These are phyloP conservation scores for Aegilops longissima DNA, from an alignment of 176 grass and related monocot species.

Conservation along the genomic window DNA sequence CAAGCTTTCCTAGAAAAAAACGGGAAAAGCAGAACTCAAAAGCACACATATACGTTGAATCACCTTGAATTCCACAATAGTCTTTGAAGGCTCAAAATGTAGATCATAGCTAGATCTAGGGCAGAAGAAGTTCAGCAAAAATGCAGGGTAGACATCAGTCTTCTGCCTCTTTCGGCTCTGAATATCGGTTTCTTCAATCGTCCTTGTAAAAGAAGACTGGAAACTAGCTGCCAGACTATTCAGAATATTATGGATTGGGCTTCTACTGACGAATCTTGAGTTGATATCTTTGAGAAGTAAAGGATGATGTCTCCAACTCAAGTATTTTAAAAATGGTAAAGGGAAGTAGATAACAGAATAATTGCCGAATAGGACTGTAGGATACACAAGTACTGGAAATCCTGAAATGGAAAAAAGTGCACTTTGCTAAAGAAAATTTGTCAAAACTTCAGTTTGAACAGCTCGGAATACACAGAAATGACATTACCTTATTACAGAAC, in stretches of 20 bases:
- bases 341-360: background rate
- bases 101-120: slow-evolving; percentile 74
- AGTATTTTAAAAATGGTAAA: slow-evolving; percentile 26
- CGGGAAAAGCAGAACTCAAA: slow-evolving; percentile 26
- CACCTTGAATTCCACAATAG: slow-evolving; percentile 95
- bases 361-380: slow-evolving; percentile 53
- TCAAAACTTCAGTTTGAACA: slow-evolving; percentile 23
- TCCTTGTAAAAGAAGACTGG: slow-evolving; percentile 39
- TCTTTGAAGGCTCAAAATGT: slow-evolving; percentile 87
- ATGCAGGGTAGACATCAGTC: slow-evolving; percentile 60
- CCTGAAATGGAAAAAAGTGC: slow-evolving; percentile 60
- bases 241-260: slow-evolving; percentile 78
- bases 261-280: slow-evolving; percentile 81
- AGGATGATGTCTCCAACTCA: slow-evolving; percentile 39
- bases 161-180: slow-evolving; percentile 73
- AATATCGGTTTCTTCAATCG: slow-evolving; percentile 38
- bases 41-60: slow-evolving; percentile 14
- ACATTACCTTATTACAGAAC: slow-evolving; percentile 61
- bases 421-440: slow-evolving; percentile 38
- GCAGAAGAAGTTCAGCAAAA: slow-evolving; percentile 81
- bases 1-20: slow-evolving; percentile 19
- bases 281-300: slow-evolving; percentile 81
- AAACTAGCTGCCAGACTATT: slow-evolving; percentile 72
- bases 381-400: slow-evolving; percentile 97
- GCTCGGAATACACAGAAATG: background rate